Evolutionary conservation across 192 early-diverging fungal species (phyloP).

Genomic region (Rhizophagus sp.): DNA sequence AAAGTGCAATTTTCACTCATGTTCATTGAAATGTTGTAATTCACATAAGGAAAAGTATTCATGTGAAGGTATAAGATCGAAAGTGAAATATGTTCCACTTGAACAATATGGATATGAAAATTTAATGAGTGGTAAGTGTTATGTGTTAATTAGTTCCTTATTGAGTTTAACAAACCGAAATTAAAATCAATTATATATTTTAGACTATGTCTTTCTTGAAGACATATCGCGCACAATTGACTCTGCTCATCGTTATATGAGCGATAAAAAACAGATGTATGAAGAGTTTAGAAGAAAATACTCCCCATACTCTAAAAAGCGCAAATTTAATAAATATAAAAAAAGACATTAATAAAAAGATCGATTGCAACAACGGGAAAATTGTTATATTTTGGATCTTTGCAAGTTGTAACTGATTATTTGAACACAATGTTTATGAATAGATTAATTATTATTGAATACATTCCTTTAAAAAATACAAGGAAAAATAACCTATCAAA

Average conservation of each 20-base stretch:
- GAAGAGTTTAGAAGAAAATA: not conserved
- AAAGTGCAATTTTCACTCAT: not conserved
- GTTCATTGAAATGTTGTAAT: constrained; percentile 20
- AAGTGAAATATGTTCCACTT: not conserved
- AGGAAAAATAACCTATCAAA: not conserved
- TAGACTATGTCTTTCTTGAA: constrained; percentile 26
- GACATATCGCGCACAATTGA: constrained; percentile 12
- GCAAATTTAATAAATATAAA: not conserved
- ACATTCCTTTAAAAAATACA: not conserved
- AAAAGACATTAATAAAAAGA: not conserved
- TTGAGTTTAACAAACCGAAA: not conserved
- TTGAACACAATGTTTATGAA: not conserved
- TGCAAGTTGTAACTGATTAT: not conserved
- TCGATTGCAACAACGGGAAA: no score
- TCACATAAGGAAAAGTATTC: constrained; percentile 14
- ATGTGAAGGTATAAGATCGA: constrained; percentile 19
- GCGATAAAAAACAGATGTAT: constrained; percentile 1
- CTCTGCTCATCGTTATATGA: not conserved
- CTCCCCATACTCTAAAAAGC: not conserved
- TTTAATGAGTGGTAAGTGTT: constrained; percentile 13
- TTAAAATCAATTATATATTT: not conserved
- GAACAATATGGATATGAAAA: constrained; percentile 28
- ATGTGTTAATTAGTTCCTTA: not conserved
- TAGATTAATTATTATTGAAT: not conserved
- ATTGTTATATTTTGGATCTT: no score